Conservation (phyloP, 345 rosid species). For the Adansonia digitata region DNA sequence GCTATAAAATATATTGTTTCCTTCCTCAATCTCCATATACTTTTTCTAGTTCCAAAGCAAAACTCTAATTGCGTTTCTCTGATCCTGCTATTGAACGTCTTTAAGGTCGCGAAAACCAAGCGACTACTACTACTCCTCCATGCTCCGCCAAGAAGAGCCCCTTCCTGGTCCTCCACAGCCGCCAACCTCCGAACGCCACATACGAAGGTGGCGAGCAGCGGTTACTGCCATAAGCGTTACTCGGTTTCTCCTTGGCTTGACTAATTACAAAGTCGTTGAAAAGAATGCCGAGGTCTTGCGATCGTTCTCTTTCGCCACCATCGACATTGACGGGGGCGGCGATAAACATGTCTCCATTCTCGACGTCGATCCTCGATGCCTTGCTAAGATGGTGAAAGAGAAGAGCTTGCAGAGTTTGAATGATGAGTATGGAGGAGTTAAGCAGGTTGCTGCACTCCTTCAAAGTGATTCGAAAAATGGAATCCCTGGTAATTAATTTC, state of each 20-base stretch:
- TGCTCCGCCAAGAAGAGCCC: background rate
- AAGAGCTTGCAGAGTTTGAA: slow-evolving; percentile 11
- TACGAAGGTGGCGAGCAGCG: slow-evolving; percentile 23
- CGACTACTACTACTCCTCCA: background rate
- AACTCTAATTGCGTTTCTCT: no score
- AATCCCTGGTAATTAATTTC: background rate
- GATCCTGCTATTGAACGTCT: no score
- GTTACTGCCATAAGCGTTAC: slow-evolving; percentile 25
- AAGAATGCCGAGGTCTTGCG: slow-evolving; percentile 12
- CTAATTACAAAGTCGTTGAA: slow-evolving; percentile 16
- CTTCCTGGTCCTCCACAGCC: no score
- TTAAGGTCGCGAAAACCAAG: background rate
- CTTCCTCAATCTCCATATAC: no score
- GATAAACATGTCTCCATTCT: background rate
- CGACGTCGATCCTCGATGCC: slow-evolving; percentile 10
- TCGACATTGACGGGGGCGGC: slow-evolving; percentile 8
- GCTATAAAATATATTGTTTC: no score
- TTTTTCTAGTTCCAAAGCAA: no score
- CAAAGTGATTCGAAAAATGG: slow-evolving; percentile 22
- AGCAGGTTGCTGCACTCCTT: slow-evolving; percentile 15
- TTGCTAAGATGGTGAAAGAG: slow-evolving; percentile 24
- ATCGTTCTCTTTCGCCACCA: slow-evolving; percentile 21
- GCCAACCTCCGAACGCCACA: background rate
- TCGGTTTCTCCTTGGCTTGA: slow-evolving; percentile 29
- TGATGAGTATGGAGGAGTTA: slow-evolving; percentile 21